Conservation (phyloP, 1,284 basidiomycete species). For the Naganishia liquefaciens region DNA sequence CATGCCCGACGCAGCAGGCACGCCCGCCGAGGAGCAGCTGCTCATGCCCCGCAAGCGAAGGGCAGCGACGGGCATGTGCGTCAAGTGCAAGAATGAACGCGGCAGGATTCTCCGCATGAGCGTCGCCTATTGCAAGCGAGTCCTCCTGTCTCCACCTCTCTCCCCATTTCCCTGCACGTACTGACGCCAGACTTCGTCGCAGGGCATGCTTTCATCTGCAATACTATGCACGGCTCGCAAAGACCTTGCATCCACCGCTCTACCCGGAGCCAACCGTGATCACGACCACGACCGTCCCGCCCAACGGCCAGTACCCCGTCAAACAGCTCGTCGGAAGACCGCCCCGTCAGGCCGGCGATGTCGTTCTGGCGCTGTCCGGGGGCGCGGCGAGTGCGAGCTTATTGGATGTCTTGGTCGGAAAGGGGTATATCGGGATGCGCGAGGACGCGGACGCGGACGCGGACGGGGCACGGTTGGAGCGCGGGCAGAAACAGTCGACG, state of each 20-base stretch:
- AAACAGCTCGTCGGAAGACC: constrained; percentile 37
- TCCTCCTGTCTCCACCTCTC: background rate
- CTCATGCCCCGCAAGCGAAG: constrained; percentile 42
- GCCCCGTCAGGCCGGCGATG: constrained; percentile 35
- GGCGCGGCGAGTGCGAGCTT: constrained; percentile 49
- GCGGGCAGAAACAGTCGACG: constrained; percentile 37
- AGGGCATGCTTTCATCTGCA: constrained; percentile 21
- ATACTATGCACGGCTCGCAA: constrained; percentile 37
- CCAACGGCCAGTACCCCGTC: constrained; percentile 15
- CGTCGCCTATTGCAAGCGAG: constrained; percentile 46
- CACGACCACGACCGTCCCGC: constrained; percentile 13
- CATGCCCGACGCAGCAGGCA: constrained; percentile 35
- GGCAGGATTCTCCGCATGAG: constrained; percentile 44
- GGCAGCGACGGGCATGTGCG: constrained; percentile 40
- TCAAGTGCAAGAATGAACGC: constrained; percentile 42
- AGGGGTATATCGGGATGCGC: constrained; percentile 39
- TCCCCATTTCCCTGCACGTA: background rate
- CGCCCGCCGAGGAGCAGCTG: constrained; percentile 33
- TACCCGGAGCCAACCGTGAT: constrained; percentile 23
- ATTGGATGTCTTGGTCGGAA: constrained; percentile 41
- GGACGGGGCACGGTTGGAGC: constrained; percentile 37
- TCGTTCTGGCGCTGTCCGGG: constrained; percentile 44
- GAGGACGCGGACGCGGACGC: constrained; percentile 33
- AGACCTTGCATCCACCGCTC: constrained; percentile 42
- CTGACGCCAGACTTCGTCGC: background rate